Evolutionary conservation across 2,329 filamentous ascomycete genomes (phyloP), one percentile per base, ranked within the genome.

Genomic region (Blastomyces silverae): DNA sequence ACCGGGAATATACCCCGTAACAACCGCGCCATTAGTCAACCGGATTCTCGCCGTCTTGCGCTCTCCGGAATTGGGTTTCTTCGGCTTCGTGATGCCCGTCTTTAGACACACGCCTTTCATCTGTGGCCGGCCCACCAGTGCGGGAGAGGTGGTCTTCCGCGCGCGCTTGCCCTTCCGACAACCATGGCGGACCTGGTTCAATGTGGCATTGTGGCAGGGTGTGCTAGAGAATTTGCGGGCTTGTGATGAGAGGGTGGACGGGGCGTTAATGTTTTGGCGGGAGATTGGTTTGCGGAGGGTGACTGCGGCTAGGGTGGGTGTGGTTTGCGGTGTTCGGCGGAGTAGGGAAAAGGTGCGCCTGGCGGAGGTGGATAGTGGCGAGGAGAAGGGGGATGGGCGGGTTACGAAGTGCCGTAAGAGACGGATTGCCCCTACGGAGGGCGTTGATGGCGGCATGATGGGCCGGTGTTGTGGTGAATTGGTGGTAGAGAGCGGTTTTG

Each of bases 61-160:
- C 83, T 97, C 92, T 64, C 92, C 94, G 37, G 94, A 99, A 79
- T 99, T 99, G 69, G 94, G 94, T 80, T 99, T 99, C 87, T 99
- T 99, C 64, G 94, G 94, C 74, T 94, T 92, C 71, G 90, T 92
- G 71, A 92, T 90, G 73, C 91, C 92, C 66, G 97, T 94, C 76
- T 95, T 92, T 69, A 99, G 81, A 78, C 94, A 97, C 48, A 99
- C 94, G 71, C 93, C 94, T 82, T 97, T 97, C 80, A 96, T 88
- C 74, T 89, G 86, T 3, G 94, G 92, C 55, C 90, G 84, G 62
- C 85, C 78, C 67, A 83, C 83, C 63, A 99, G 84, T 28, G 93
- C 92, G 0, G 94, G 94, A 2, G 93, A 97, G 62, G 91, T 87
- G 70, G 90, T 85, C 79, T 96, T 92, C 69, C 94, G 91, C 1